Percentiles rank a stretch among this genome's conserved stretches.
These are phyloP conservation scores for Xylariales sp. DNA, from an alignment of 2,329 filamentous ascomycete genomes.

Conservation along the genomic window DNA sequence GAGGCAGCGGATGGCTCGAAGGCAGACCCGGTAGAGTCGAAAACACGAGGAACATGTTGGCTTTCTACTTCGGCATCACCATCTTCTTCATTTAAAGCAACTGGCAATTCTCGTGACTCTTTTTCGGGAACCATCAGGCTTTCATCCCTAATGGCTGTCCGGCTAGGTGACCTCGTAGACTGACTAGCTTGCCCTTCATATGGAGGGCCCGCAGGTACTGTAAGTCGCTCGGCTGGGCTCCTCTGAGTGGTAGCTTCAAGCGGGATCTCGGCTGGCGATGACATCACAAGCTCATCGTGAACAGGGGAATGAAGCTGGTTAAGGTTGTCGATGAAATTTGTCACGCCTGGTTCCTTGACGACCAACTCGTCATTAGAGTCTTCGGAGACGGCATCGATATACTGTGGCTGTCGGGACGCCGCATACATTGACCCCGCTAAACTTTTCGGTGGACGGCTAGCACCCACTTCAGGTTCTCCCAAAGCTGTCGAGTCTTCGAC, in stretches of 20 bases:
- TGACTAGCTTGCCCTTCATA: not conserved
- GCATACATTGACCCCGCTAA: not conserved
- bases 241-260: not conserved
- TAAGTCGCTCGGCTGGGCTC: not conserved
- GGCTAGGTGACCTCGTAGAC: not conserved
- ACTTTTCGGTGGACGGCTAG: not conserved
- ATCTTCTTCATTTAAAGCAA: constrained; percentile 12
- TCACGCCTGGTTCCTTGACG: constrained; percentile 1
- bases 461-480: not conserved
- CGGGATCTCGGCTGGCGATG: not conserved
- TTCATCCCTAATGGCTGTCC: not conserved
- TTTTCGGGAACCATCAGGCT: not conserved
- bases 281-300: too few species aligned
- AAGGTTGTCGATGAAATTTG: not conserved
- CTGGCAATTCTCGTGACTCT: constrained; percentile 1
- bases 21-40: constrained; percentile 15
- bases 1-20: constrained; percentile 2
- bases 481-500: not conserved
- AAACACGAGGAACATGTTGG: constrained; percentile 10
- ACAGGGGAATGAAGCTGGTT: not conserved
- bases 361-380: constrained; percentile 25
- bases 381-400: constrained; percentile 26
- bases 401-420: not conserved
- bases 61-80: constrained; percentile 21
- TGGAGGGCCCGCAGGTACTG: not conserved